Percentiles rank a stretch among this genome's conserved stretches.
phyloP scores from a whole-genome alignment of 2,329 filamentous ascomycete species.

The Thyridium curvatum region DNA sequence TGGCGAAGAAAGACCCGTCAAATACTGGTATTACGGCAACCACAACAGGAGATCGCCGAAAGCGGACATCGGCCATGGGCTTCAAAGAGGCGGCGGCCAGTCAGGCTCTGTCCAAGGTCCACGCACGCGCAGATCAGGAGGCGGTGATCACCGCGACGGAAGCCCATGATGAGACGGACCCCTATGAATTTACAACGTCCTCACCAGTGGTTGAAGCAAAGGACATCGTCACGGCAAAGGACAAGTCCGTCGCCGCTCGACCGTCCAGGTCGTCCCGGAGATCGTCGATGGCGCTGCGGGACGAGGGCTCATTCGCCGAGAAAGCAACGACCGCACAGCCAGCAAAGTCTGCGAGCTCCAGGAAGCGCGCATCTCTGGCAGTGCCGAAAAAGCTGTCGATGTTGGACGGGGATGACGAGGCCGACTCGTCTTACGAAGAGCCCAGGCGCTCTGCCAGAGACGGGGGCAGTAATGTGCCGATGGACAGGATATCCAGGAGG shows the following conservation, averaged over 20 bases:
- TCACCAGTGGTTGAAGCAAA: conserved; percentile 27
- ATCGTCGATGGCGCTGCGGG: conserved; percentile 18
- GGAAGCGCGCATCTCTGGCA: conserved; percentile 37
- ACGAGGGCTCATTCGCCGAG: conserved; percentile 1
- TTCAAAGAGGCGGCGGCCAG: background rate
- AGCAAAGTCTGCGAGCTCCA: conserved; percentile 14
- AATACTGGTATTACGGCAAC: conserved; percentile 17
- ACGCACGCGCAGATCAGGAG: conserved; percentile 16
- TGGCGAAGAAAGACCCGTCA: conserved; percentile 30
- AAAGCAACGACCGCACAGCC: conserved; percentile 6
- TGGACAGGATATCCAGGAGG: conserved; percentile 35
- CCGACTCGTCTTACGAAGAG: conserved; percentile 20
- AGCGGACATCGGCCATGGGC: conserved; percentile 21
- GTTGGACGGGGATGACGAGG: conserved; percentile 20
- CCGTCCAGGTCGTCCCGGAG: conserved; percentile 27
- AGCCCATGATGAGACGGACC: conserved; percentile 22
- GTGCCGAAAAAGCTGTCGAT: conserved; percentile 24
- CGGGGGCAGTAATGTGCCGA: conserved; percentile 11
- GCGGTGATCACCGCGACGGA: conserved; percentile 12
- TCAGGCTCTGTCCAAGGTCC: no score
- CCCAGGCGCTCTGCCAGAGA: conserved; percentile 16
- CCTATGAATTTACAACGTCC: conserved; percentile 49
- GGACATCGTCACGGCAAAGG: background rate
- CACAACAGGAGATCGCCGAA: conserved; percentile 31
- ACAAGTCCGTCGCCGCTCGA: background rate